Evolutionary conservation across 768 basidiomycete genomes (phyloP), one percentile per base, ranked within the genome.

Genomic region (Kwoniella mangroviensis): DNA sequence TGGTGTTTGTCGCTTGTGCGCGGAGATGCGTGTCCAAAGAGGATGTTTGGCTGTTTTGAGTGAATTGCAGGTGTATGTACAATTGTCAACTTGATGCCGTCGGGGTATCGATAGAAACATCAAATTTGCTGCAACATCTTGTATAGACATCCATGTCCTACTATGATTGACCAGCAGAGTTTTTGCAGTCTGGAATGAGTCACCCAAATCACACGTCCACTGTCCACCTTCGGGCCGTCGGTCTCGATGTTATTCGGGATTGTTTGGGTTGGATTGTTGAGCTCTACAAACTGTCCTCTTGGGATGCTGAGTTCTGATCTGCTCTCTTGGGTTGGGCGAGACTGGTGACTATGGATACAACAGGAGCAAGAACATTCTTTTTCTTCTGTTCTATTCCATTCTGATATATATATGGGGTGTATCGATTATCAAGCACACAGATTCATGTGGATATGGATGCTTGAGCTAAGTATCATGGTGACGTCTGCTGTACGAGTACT

Each of bases 1-100:
- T 34, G 15, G 15, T 49, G 45, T 15, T 49, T 49, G 34, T 34
- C 45, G 56, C 56, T 34, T 28, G 56, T 57, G 56, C 56, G 56
- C 28, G 15, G 56, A 49, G 19, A 49, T 49, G 45, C 45, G 45
- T 57, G 56, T 26, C 56, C 58, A 60, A 60, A 60, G 58, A 60
- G 58, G 58, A 60, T 42, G 58, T 41, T 54, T 22, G 19, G 11
- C 34, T 34, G 34, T 34, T 34, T 34, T 5, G 6, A 1, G 34
- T 34, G 34, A 7, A 7, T 6, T 34, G 34, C 34, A 34, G 34
- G 34, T 34, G n/a, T 54, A 22, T 34, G n/a, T 54, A 22, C 24
- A 12, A 21, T 54, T 54, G n/a, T 24, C 19, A 3, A 22, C 19
- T 54, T 17, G 21, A 51, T 21, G 21, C 49, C 49, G 21, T n/a